Evolutionary conservation across 257 asterid species (phyloP).

Genomic region (Orobanche coerulescens): DNA sequence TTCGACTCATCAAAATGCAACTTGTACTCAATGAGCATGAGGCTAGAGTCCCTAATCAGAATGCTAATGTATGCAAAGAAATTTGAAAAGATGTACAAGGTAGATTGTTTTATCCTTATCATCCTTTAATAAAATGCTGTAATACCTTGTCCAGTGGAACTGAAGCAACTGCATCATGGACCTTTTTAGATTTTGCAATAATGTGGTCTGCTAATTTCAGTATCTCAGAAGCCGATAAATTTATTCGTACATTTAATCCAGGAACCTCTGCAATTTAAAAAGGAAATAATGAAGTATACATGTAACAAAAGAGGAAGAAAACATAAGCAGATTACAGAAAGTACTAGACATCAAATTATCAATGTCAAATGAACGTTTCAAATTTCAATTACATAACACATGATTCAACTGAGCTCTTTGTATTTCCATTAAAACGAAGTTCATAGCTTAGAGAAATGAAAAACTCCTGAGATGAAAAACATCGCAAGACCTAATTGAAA

Average conservation of each 20-base stretch:
- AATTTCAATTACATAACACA: neutral
- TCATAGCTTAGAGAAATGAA: neutral
- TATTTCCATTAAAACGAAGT: neutral
- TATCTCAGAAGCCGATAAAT: constrained; percentile 69
- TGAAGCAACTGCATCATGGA: constrained; percentile 80
- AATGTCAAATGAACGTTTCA: neutral
- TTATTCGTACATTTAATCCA: constrained; percentile 52
- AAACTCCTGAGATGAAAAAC: constrained; percentile 1
- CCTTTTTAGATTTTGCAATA: constrained; percentile 59
- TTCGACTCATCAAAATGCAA: constrained; percentile 1
- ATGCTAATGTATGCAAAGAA: neutral
- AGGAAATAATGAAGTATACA: neutral
- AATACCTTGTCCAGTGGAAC: constrained; percentile 78
- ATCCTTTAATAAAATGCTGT: neutral
- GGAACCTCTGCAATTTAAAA: constrained; percentile 40
- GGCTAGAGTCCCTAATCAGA: constrained; percentile 2
- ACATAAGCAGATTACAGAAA: neutral
- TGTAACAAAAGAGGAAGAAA: too few species aligned
- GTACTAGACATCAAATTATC: neutral
- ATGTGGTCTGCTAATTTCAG: constrained; percentile 61
- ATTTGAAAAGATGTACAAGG: neutral
- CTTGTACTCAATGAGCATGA: neutral
- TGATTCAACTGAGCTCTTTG: neutral
- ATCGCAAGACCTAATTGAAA: neutral
- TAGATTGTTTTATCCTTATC: neutral